Percentiles rank a stretch among this genome's conserved stretches.
phyloP scores from a whole-genome alignment of 257 asterid species.

The Pogostemon cablin region DNA sequence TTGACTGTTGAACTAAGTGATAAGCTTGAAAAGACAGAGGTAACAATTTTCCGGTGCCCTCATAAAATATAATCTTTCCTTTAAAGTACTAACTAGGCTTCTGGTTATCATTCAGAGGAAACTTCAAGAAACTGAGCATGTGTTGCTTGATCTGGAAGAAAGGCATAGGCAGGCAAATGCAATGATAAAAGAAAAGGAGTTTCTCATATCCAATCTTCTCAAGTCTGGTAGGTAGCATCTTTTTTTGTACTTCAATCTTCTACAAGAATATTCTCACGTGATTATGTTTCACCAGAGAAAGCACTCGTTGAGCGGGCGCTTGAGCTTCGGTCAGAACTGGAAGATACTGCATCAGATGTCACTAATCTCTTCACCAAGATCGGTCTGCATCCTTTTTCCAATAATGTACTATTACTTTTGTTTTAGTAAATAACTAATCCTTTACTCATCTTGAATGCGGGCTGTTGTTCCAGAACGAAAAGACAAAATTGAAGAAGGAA shows the following conservation, averaged over 20 bases:
- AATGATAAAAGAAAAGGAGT: conserved; percentile 92
- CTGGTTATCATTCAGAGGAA: conserved; percentile 61
- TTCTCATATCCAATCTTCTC: conserved; percentile 83
- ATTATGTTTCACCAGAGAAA: conserved; percentile 63
- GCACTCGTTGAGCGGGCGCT: conserved; percentile 85
- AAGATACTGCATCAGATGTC: conserved; percentile 86
- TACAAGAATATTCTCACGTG: conserved; percentile 10
- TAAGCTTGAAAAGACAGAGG: conserved; percentile 93
- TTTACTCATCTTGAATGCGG: conserved; percentile 22
- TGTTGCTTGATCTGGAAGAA: conserved; percentile 91
- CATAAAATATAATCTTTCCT: conserved; percentile 23
- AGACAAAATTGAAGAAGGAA: conserved; percentile 90
- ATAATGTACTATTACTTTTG: background rate
- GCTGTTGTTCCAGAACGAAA: conserved; percentile 69
- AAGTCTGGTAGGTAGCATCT: conserved; percentile 72
- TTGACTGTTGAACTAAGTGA: conserved; percentile 66
- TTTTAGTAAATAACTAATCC: conserved; percentile 9
- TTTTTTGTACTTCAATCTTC: conserved; percentile 15
- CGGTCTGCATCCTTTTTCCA: conserved; percentile 56
- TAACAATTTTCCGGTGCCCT: conserved; percentile 28
- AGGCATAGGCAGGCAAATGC: conserved; percentile 86
- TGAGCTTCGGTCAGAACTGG: conserved; percentile 91
- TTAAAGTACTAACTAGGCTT: conserved; percentile 36
- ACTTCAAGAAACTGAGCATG: conserved; percentile 83
- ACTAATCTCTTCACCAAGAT: conserved; percentile 86